Evolutionary conservation across 2,329 filamentous ascomycete species (phyloP).

Genomic region (Exophiala sp.): DNA sequence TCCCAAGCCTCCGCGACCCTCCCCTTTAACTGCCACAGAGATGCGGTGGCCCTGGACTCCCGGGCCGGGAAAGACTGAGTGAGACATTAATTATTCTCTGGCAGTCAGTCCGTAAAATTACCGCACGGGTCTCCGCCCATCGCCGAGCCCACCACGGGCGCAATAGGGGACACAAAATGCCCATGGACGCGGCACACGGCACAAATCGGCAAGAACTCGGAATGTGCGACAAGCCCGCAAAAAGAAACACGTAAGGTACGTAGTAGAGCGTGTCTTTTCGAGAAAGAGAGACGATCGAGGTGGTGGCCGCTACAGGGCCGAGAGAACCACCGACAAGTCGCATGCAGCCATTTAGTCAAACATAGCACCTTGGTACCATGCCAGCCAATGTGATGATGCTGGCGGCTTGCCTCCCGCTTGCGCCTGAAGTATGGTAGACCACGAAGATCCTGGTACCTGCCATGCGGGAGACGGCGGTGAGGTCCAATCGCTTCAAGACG

Average conservation of each 20-base stretch:
- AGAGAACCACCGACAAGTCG: too few relatives aligned
- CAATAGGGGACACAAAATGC: constrained; percentile 4
- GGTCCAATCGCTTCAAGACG: constrained; percentile 22
- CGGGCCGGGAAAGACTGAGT: constrained; percentile 22
- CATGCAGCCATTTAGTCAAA: too few relatives aligned
- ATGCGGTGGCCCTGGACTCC: constrained; percentile 11
- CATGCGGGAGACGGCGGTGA: not conserved
- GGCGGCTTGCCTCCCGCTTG: not conserved
- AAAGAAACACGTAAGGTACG: too few relatives aligned
- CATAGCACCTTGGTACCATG: too few relatives aligned
- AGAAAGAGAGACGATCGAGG: too few relatives aligned
- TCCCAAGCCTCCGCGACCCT: constrained; percentile 5
- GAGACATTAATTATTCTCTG: constrained; percentile 23
- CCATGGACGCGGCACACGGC: constrained; percentile 12
- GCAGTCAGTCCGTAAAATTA: constrained; percentile 25
- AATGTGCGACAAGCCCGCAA: not conserved
- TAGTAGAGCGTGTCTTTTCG: too few relatives aligned
- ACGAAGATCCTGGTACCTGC: not conserved
- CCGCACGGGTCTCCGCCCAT: constrained; percentile 20
- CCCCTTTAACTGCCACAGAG: constrained; percentile 1
- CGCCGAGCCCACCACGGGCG: constrained; percentile 25
- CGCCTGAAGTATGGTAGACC: not conserved
- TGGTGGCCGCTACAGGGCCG: too few relatives aligned
- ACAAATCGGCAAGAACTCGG: constrained; percentile 15
- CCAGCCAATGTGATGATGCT: too few relatives aligned